phyloP scores from a whole-genome alignment of 371 early-diverging fungal genomes.

The Entomophthora muscae region DNA sequence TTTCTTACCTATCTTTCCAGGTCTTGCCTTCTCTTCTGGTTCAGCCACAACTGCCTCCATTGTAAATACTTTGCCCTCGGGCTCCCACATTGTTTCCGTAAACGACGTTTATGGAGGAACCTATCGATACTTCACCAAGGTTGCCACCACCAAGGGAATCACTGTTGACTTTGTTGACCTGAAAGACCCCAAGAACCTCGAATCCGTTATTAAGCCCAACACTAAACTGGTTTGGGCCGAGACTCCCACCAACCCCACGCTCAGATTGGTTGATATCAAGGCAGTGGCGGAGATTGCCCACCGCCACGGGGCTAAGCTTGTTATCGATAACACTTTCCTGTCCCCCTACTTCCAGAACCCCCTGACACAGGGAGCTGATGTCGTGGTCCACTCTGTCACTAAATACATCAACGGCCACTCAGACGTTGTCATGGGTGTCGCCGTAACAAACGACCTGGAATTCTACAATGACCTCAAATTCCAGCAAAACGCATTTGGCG shows the following conservation, averaged over 20 bases:
- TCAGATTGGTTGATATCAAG: slow-evolving; percentile 81
- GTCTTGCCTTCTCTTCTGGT: slow-evolving; percentile 89
- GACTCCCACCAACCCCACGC: slow-evolving; percentile 93
- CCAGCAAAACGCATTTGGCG: slow-evolving; percentile 90
- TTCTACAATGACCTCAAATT: slow-evolving; percentile 61
- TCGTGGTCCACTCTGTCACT: slow-evolving; percentile 95
- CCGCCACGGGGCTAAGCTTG: slow-evolving; percentile 51
- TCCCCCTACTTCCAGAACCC: slow-evolving; percentile 92
- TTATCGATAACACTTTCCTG: slow-evolving; percentile 99
- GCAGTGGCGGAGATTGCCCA: slow-evolving; percentile 72
- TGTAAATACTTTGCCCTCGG: slow-evolving; percentile 43
- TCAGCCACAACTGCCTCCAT: slow-evolving; percentile 85
- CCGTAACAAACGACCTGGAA: slow-evolving; percentile 55
- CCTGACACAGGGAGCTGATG: slow-evolving; percentile 78
- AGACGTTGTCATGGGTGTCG: slow-evolving; percentile 94
- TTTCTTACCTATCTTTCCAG: background rate
- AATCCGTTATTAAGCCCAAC: slow-evolving; percentile 42
- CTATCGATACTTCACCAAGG: slow-evolving; percentile 90
- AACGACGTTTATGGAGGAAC: slow-evolving; percentile 97
- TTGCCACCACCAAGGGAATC: slow-evolving; percentile 48
- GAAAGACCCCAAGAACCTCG: slow-evolving; percentile 47
- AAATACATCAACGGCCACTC: slow-evolving; percentile 97
- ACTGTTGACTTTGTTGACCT: slow-evolving; percentile 83
- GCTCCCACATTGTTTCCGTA: slow-evolving; percentile 76
- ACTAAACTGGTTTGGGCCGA: slow-evolving; percentile 87